These are phyloP conservation scores for Hymenoscyphus linearis DNA, from an alignment of 2,329 filamentous ascomycete genomes.

Conservation along the genomic window DNA sequence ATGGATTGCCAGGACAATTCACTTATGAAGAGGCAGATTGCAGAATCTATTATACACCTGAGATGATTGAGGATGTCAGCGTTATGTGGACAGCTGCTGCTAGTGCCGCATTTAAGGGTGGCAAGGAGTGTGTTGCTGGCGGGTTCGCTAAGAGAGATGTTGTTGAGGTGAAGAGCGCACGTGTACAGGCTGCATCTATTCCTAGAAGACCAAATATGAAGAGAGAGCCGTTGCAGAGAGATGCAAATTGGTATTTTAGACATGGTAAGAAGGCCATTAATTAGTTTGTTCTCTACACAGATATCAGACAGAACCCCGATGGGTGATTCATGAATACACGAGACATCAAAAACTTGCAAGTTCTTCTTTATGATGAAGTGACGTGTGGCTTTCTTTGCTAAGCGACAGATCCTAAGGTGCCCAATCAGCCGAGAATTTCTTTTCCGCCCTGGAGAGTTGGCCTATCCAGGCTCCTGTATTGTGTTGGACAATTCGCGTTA, in stretches of 20 bases:
- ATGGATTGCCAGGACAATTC: slow-evolving; percentile 50
- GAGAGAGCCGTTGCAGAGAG: neutral
- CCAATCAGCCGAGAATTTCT: too few species aligned
- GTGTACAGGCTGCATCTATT: neutral
- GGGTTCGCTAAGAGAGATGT: slow-evolving; percentile 17
- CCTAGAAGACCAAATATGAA: neutral
- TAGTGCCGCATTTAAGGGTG: slow-evolving; percentile 37
- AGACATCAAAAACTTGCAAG: too few species aligned
- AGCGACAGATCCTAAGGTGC: too few species aligned
- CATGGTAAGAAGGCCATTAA: slow-evolving; percentile 5
- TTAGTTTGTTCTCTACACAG: neutral
- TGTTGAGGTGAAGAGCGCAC: neutral
- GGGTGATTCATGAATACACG: too few species aligned
- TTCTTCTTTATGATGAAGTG: too few species aligned
- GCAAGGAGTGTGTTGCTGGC: slow-evolving; percentile 30
- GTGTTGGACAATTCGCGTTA: too few species aligned
- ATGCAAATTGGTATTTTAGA: slow-evolving; percentile 4
- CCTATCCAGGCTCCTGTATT: too few species aligned
- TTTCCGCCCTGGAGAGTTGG: too few species aligned
- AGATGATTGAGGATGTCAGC: slow-evolving; percentile 46
- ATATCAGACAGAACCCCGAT: too few species aligned
- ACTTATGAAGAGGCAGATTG: slow-evolving; percentile 56
- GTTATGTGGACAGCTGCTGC: slow-evolving; percentile 46
- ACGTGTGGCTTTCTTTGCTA: too few species aligned
- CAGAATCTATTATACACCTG: slow-evolving; percentile 51